Evolutionary conservation across 2,329 filamentous ascomycete genomes (phyloP).

Genomic region (Lomentospora prolificans): DNA sequence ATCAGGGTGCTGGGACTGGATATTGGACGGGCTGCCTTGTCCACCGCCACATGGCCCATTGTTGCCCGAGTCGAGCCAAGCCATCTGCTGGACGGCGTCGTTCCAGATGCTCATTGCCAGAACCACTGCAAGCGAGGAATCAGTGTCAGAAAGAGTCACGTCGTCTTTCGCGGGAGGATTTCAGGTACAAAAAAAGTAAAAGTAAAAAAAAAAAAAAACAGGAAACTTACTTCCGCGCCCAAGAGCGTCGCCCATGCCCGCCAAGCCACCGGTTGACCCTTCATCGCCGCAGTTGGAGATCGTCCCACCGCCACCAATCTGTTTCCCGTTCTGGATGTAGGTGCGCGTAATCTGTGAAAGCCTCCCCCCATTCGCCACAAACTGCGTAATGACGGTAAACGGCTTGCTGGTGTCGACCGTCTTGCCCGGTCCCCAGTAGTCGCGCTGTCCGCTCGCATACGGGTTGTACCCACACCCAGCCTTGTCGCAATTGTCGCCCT

Average conservation of each 20-base stretch:
- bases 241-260: constrained; percentile 39
- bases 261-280: constrained; percentile 44
- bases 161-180: neutral
- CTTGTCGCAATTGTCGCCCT: constrained; percentile 33
- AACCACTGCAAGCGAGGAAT: constrained; percentile 35
- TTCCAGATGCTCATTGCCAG: constrained; percentile 44
- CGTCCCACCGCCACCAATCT: constrained; percentile 41
- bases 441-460: constrained; percentile 20
- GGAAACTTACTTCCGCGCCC: constrained; percentile 19
- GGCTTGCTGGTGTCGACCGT: constrained; percentile 31
- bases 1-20: constrained; percentile 33
- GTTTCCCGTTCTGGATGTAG: constrained; percentile 38
- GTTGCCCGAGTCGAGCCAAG: constrained; percentile 39
- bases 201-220: too few species aligned
- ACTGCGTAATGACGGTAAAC: constrained; percentile 42
- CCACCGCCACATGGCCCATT: constrained; percentile 44
- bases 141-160: neutral
- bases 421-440: constrained; percentile 27
- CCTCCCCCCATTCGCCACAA: constrained; percentile 25
- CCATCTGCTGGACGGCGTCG: constrained; percentile 39
- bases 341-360: constrained; percentile 35
- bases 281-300: constrained; percentile 30
- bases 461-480: constrained; percentile 33
- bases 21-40: constrained; percentile 39
- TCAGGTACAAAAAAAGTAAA: too few species aligned